Evolutionary conservation across 257 asterid genomes (phyloP).

Genomic region (Mentha longifolia): DNA sequence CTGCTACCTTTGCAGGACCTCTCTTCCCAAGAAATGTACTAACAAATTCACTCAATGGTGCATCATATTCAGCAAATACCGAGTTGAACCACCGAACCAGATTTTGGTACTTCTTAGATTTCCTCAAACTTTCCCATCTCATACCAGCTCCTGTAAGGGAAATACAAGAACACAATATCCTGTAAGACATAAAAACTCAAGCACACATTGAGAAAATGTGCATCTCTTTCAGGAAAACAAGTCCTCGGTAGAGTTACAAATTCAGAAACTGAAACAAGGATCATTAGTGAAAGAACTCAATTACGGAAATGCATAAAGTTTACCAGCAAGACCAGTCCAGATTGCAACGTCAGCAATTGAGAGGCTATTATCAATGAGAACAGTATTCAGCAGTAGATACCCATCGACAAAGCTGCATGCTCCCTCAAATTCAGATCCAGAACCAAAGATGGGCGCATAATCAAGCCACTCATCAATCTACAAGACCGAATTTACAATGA

Average conservation of each 20-base stretch:
- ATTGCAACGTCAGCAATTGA: constrained; percentile 87
- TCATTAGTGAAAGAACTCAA: constrained; percentile 5
- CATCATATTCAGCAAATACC: constrained; percentile 61
- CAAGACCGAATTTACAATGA: constrained; percentile 16
- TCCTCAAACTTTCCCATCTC: constrained; percentile 95
- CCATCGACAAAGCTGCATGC: constrained; percentile 66
- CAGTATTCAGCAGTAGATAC: constrained; percentile 57
- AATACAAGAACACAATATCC: background rate
- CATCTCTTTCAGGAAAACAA: background rate
- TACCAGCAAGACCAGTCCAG: constrained; percentile 95
- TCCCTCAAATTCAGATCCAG: constrained; percentile 88
- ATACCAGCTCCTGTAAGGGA: constrained; percentile 67
- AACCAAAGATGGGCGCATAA: constrained; percentile 67
- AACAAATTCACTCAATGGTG: constrained; percentile 53
- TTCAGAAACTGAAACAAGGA: background rate
- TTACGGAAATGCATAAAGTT: background rate
- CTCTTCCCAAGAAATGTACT: constrained; percentile 59
- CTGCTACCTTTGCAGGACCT: constrained; percentile 60
- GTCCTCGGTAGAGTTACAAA: too few species aligned
- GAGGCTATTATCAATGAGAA: constrained; percentile 66
- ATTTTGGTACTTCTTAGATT: constrained; percentile 86
- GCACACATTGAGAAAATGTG: background rate
- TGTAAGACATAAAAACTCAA: background rate
- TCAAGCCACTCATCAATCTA: constrained; percentile 92
- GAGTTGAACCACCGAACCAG: constrained; percentile 94